These are phyloP conservation scores for Gaertneriomyces semiglobifer DNA, from an alignment of 192 early-diverging fungal species.

Conservation along the genomic window DNA sequence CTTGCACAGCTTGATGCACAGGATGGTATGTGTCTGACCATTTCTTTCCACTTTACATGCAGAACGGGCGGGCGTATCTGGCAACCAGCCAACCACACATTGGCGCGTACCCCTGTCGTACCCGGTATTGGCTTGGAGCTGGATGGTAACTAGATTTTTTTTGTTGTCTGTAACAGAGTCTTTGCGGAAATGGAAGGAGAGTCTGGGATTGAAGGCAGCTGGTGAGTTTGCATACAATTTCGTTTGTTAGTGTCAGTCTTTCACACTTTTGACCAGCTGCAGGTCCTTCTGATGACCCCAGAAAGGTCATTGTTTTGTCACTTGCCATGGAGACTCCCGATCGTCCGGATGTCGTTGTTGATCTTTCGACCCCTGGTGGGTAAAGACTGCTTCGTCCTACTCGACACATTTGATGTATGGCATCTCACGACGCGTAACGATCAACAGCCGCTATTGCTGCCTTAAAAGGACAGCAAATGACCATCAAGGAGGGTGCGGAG, in stretches of 20 bases:
- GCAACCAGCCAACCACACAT: not conserved
- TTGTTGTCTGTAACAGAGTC: conserved; percentile 58
- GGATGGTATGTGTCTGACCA: conserved; percentile 51
- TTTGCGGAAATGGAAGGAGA: conserved; percentile 95
- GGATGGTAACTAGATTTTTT: not conserved
- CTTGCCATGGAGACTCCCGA: conserved; percentile 72
- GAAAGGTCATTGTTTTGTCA: conserved; percentile 71
- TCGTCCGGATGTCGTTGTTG: conserved; percentile 71
- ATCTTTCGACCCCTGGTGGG: conserved; percentile 71
- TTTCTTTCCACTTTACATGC: not conserved
- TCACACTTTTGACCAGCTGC: conserved; percentile 4
- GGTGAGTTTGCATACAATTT: not conserved
- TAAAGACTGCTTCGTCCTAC: not conserved
- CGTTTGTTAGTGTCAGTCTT: not conserved
- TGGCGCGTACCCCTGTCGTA: no score
- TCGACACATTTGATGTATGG: not conserved
- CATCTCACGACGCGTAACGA: not conserved
- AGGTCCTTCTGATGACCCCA: conserved; percentile 58
- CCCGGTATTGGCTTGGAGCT: not conserved
- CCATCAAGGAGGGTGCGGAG: conserved; percentile 94
- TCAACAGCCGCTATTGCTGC: conserved; percentile 55
- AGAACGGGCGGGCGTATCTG: not conserved
- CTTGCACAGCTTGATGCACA: conserved; percentile 79
- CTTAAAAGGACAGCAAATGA: conserved; percentile 70
- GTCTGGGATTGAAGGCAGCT: conserved; percentile 72